phyloP scores from a whole-genome alignment of 2,329 filamentous ascomycete species.

The Ascochyta viciae-villosae region DNA sequence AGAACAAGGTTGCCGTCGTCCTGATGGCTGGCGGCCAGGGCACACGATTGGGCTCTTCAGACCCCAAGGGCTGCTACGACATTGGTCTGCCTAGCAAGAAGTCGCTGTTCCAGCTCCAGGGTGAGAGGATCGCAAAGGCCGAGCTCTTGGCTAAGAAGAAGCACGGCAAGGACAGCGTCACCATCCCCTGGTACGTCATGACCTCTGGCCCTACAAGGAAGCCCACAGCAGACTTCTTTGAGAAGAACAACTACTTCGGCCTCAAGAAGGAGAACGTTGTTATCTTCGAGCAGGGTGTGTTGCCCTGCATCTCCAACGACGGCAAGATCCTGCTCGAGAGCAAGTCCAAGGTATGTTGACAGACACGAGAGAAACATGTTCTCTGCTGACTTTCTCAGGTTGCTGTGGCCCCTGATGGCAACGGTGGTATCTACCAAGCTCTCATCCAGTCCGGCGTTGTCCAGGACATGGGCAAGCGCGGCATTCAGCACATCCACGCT shows the following conservation, averaged over 20 bases:
- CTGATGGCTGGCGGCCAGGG: constrained; percentile 98
- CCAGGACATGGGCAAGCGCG: constrained; percentile 85
- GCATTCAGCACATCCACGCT: constrained; percentile 92
- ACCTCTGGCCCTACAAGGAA: constrained; percentile 92
- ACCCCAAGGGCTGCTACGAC: constrained; percentile 96
- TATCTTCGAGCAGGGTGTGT: constrained; percentile 95
- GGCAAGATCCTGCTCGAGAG: constrained; percentile 94
- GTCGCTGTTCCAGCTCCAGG: constrained; percentile 97
- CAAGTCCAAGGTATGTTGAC: constrained; percentile 72
- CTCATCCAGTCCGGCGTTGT: constrained; percentile 81
- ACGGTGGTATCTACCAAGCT: constrained; percentile 95
- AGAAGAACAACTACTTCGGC: constrained; percentile 89
- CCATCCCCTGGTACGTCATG: constrained; percentile 99
- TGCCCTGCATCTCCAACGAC: constrained; percentile 96
- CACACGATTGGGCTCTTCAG: constrained; percentile 90
- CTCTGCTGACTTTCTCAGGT: constrained; percentile 57
- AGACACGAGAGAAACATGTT: background rate
- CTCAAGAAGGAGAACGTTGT: constrained; percentile 82
- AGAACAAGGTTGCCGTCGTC: constrained; percentile 81
- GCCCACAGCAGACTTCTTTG: constrained; percentile 93
- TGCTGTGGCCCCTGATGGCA: constrained; percentile 94
- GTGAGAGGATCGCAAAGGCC: constrained; percentile 87
- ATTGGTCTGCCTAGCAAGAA: constrained; percentile 93
- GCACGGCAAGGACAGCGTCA: constrained; percentile 62
- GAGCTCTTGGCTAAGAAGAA: constrained; percentile 80